These are phyloP conservation scores for Crassisporium funariophilum DNA, from an alignment of 768 basidiomycete species.

Conservation along the genomic window DNA sequence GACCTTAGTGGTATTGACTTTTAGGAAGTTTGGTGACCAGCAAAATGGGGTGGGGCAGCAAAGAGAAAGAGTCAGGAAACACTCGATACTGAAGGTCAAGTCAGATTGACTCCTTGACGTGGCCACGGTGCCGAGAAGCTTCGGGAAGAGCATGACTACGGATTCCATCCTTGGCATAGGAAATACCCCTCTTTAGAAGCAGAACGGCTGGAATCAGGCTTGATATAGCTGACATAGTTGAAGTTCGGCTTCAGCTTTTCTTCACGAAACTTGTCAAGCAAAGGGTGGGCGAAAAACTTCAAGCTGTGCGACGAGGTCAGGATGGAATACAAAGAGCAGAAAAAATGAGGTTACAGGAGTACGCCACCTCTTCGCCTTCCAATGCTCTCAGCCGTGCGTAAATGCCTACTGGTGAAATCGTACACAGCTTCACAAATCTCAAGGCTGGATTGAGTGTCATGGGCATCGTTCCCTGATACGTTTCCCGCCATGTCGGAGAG, in stretches of 20 bases:
- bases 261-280: conserved; percentile 63
- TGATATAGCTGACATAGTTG: conserved; percentile 63
- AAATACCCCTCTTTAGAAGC: conserved; percentile 87
- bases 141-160: too few species aligned
- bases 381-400: conserved; percentile 48
- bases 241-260: conserved; percentile 66
- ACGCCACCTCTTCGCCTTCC: conserved; percentile 49
- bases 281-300: conserved; percentile 84
- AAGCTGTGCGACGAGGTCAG: conserved; percentile 48
- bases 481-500: conserved; percentile 93
- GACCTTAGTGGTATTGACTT: too few species aligned
- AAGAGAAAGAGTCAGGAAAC: too few species aligned
- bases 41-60: too few species aligned
- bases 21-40: too few species aligned
- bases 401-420: conserved; percentile 58
- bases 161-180: conserved; percentile 76
- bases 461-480: conserved; percentile 64
- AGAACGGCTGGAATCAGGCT: conserved; percentile 79
- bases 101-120: too few species aligned
- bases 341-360: conserved; percentile 50
- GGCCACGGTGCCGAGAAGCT: not conserved
- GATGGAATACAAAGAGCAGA: conserved; percentile 1
- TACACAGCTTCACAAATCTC: conserved; percentile 77
- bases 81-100: not conserved
- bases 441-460: conserved; percentile 70